Evolutionary conservation across 768 basidiomycete genomes (phyloP), one percentile per base, ranked within the genome.

Genomic region (Suillus variegatus): DNA sequence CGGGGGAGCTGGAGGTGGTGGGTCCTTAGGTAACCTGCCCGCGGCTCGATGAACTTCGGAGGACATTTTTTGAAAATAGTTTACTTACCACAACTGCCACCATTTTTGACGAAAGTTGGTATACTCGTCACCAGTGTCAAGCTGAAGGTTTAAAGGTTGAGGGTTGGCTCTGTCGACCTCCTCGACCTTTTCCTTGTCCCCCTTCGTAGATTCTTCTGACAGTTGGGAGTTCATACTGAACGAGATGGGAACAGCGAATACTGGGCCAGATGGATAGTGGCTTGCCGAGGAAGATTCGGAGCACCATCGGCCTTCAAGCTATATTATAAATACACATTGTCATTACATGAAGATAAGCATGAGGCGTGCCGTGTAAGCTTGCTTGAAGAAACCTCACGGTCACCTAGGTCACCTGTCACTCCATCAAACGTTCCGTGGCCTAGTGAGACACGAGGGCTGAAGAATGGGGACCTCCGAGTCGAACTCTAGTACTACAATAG

Each of bases 21-120:
- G 82, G 52, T 86, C 78, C 55, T 80, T 80, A 2, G 90, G 90
- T 64, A 86, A 78, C 89, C 88, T 87, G 58, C 5, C 58, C 56
- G 43, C 51, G 12, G 41, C 32, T 46, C 41, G 28, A 22, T 12
- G 62, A 61, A 18, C 9, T 38, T 38, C 10, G 35, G 18, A 61
- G 38, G 3, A 20, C 10, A 13, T 22, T 57, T 35, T 8, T 43
- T 36, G 20, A 3, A 16, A 46, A 16, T 18, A 60, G 38, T 20
- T 58, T 51, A 66, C 77, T 44, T 66, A 85, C 86, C 86, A 88
- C 65, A 86, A 36, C 71, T 88, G 82, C 82, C 82, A 87, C 84
- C 86, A 86, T 35, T 73, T 75, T 55, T 78, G 77, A 44, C 86
- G 80, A 60, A 78, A 76, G 58, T 80, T 79, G 35, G 82, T 67